A percentile compares a stretch with the other conserved stretches of the same genome.
phyloP scores from a whole-genome alignment of 371 early-diverging fungal species.

The Lichtheimia hyalospora region DNA sequence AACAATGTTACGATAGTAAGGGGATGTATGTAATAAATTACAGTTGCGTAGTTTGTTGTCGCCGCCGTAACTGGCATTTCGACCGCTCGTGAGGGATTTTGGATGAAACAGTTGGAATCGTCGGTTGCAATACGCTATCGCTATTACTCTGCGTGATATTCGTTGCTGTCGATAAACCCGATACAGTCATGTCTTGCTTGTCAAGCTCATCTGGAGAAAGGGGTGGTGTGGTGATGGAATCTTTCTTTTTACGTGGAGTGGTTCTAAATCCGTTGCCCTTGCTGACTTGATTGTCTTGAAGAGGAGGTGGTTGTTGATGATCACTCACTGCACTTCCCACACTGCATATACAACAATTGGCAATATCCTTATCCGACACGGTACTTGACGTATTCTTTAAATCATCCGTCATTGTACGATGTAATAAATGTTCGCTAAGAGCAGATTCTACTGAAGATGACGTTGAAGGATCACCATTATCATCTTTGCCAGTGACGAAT shows the following conservation, averaged over 20 bases:
- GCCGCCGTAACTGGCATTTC: not conserved
- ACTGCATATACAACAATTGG: not conserved
- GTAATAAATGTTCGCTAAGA: too few relatives aligned
- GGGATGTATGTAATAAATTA: not conserved
- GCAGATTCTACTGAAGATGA: slow-evolving; percentile 12
- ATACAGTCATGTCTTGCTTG: too few relatives aligned
- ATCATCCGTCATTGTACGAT: too few relatives aligned
- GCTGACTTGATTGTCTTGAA: too few relatives aligned
- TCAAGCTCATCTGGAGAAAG: too few relatives aligned
- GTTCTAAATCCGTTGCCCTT: too few relatives aligned
- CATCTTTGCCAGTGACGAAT: slow-evolving; percentile 90
- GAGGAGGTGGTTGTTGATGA: too few relatives aligned
- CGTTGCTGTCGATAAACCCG: too few relatives aligned
- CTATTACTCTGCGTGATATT: not conserved
- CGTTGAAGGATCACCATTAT: slow-evolving; percentile 42
- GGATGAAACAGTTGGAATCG: not conserved
- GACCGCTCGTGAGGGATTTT: not conserved
- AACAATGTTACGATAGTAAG: not conserved
- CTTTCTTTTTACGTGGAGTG: too few relatives aligned
- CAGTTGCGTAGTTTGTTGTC: not conserved
- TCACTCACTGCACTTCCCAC: not conserved
- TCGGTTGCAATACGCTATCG: not conserved
- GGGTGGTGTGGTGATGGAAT: too few relatives aligned
- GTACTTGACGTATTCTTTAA: not conserved
- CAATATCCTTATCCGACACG: not conserved